Evolutionary conservation across 331 rosid genomes (phyloP), one percentile per base, ranked within the genome.

Genomic region (Dryas integrifolia): DNA sequence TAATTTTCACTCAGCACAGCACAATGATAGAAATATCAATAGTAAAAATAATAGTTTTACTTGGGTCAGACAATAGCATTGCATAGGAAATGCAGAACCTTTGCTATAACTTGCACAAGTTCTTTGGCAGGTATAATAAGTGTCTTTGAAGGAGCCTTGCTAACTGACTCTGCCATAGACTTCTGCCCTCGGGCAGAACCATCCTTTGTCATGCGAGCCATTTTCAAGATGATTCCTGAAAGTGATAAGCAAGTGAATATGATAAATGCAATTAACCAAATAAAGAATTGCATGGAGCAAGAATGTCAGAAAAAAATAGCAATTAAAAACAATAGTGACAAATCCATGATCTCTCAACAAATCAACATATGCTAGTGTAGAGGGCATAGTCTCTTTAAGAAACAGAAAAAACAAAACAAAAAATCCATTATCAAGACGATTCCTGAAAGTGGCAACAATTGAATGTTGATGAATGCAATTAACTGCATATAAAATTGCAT

Each of bases 51-150:
- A 69, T 41, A 30, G 18, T 53, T 51, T 52, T 69, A 40, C 74
- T 40, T 3, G 39, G 21, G 15, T 69, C 40, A 18, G 13, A 43
- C 2, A 69, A 69, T 55, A 18, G 41, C 43, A 18, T 38, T 35
- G 39, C 55, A 52, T 35, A 69, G 69, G 40, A 74, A 83, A 80
- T 74, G 72, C 56, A 67, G 80, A 72, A 95, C 98, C 98, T 91
- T 89, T 4, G 96, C 96, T 58, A 86, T 77, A 79, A 95, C 92
- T 88, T 95, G 99, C 76, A 95, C 99, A 74, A 95, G 87, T 41
- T 95, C 96, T 64, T 83, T 80, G 73, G 86, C 80, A 77, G 90
- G 86, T 84, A 95, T 89, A 55, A 85, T 85, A 64, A 92, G 67
- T 58, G 82, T 92, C 86, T 88, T 88, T 46, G 76, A 79, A 67